Conservation (phyloP, 106 monocot genomes). For the Xerophyta viscosa region DNA sequence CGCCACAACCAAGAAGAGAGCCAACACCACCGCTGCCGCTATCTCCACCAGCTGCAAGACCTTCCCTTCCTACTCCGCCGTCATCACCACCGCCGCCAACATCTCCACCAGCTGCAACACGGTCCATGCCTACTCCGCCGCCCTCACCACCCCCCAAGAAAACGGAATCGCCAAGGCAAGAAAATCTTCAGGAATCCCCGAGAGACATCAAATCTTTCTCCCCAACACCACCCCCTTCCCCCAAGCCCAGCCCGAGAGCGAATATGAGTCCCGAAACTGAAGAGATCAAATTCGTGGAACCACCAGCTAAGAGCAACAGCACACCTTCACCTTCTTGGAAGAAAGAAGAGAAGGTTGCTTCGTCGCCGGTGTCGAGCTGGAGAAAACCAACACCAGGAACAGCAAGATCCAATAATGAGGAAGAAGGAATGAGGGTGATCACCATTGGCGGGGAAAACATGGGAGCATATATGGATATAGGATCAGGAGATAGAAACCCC, state of each 20-base stretch:
- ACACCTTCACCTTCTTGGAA: neutral
- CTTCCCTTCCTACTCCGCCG: neutral
- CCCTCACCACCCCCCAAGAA: too few relatives aligned
- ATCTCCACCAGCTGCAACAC: neutral
- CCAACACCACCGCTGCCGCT: neutral
- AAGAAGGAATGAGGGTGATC: slow-evolving; percentile 19
- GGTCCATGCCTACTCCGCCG: neutral
- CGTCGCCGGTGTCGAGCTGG: neutral
- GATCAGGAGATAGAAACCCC: neutral
- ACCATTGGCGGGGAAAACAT: slow-evolving; percentile 61
- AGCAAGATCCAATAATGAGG: neutral
- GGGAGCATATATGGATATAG: slow-evolving; percentile 63
- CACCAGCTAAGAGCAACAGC: neutral
- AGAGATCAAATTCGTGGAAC: neutral
- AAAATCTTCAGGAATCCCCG: slow-evolving; percentile 24
- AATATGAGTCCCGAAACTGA: neutral
- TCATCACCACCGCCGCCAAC: neutral
- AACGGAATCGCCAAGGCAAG: neutral
- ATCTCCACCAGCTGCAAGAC: neutral
- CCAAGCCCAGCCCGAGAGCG: neutral
- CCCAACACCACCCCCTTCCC: slow-evolving; percentile 21
- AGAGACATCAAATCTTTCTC: slow-evolving; percentile 22
- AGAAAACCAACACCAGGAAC: neutral
- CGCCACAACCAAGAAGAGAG: neutral
- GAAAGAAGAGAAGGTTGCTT: neutral